These are phyloP conservation scores for Penicillium salamii DNA, from an alignment of 495 filamentous ascomycete species.

Conservation along the genomic window DNA sequence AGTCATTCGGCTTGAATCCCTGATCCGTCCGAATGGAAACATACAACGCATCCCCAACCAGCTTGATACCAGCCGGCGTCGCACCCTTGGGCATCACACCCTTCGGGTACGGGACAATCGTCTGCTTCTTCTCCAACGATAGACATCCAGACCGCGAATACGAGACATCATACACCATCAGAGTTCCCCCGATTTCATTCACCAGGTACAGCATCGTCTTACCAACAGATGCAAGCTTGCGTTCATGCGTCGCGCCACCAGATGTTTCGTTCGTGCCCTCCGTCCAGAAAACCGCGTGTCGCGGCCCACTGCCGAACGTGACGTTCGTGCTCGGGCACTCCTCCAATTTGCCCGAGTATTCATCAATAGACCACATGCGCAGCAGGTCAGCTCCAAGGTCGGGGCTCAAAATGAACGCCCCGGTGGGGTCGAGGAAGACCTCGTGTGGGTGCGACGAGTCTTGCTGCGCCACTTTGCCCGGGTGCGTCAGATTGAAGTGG, in stretches of 20 bases:
- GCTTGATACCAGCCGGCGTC: constrained; percentile 37
- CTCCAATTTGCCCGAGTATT: constrained; percentile 34
- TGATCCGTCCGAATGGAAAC: constrained; percentile 45
- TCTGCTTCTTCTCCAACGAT: constrained; percentile 37
- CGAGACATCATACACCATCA: constrained; percentile 56
- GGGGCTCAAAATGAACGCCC: constrained; percentile 60
- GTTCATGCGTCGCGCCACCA: constrained; percentile 7
- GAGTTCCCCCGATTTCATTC: constrained; percentile 57
- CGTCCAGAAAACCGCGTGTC: constrained; percentile 62
- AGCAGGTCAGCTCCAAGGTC: constrained; percentile 73
- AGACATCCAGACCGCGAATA: constrained; percentile 47
- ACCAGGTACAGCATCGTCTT: constrained; percentile 56
- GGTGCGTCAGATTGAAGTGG: constrained; percentile 47
- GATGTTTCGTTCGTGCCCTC: constrained; percentile 8
- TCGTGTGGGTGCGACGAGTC: constrained; percentile 69
- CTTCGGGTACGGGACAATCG: constrained; percentile 28
- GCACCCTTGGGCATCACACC: constrained; percentile 28
- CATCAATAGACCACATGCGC: constrained; percentile 58
- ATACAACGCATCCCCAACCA: constrained; percentile 27
- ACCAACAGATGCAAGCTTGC: constrained; percentile 23
- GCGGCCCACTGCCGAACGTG: constrained; percentile 57
- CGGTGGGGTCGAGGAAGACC: constrained; percentile 66
- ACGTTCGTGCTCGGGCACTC: constrained; percentile 28
- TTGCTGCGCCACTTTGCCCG: constrained; percentile 57
- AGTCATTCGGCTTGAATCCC: constrained; percentile 32